Evolutionary conservation across 352 stramenopile species (phyloP), one percentile per base, ranked within the genome.

Genomic region (Pythium pyrilobum): DNA sequence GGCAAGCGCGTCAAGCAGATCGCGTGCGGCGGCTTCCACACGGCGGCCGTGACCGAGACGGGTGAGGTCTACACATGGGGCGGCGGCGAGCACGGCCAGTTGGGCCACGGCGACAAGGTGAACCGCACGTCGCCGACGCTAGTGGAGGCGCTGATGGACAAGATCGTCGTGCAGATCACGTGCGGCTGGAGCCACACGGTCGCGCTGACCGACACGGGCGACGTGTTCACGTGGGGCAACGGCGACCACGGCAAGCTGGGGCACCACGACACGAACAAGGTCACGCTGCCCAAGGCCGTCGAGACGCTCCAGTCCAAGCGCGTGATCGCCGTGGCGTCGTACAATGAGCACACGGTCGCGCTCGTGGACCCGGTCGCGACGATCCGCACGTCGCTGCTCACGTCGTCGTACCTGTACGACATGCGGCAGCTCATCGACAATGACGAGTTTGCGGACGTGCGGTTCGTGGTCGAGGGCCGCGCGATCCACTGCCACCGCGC

Each of bases 261-360:
- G 2, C 93, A 98, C 67, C 96, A 96, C 47, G 93, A 96, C 52
- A 91, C 80, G 6, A 92, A 91, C 52, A 98, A 98, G 64, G 91
- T 98, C 16, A 97, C 89, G 24, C 74, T 96, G n/a, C 95, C 95
- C 5, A 94, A 97, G 55, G 43, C 89, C 11, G 90, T 98, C 18
- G 89, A 98, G 32, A 85, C 91, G 21, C 69, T 98, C 1, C 77
- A 95, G 24, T 69, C 81, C 31, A 97, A 97, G 63, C 88, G 86
- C 16, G 93, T 98, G n/a, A 84, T 98, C n/a, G 82, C 86, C 27
- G 86, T 98, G 9, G 93, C 95, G 21, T 98, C 92, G n/a, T 98
- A 98, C 78, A 98, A 98, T 56, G 95, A 98, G 52, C 95, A 98
- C 69, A 98, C 95, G 5, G 89, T 97, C 4, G 93, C 91, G 24